Base-by-base conservation (phyloP, 2,329 filamentous ascomycete genomes). In the Calonectria pseudoturangicola region DNA sequence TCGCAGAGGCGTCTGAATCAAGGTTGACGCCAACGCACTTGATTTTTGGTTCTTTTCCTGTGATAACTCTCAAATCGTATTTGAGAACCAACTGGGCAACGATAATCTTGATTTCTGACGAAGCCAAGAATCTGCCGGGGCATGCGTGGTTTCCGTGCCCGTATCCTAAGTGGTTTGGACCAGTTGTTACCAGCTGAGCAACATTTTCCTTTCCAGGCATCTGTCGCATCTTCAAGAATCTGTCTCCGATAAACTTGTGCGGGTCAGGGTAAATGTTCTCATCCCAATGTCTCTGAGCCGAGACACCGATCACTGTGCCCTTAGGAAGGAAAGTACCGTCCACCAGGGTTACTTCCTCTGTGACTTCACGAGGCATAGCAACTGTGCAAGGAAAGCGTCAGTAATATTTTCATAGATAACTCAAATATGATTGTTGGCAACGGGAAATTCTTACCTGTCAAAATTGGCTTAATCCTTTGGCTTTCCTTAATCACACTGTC, bases 401-500 rank as follows among this genome's bases (percentile, higher is more conserved):
- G 39, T 28, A 60, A 30, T 41, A 9, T 33, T 27, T 3, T 28
- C 6, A 6, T 27, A 9, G 41, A 8, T 12, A 27, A 60, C 0
- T 16, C 2, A 2, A 12, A 4, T n/a, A 12, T 13, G n/a, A 4
- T 8, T 41, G 7, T 4, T 9, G 7, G 12, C 27, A 18, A 16
- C 1, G 6, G 7, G 18, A 4, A 12, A 18, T 3, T 60, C 54
- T 60, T 60, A 60, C 54, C 54, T 1, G 54, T 60, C 3, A 60
- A 30, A 60, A 60, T 60, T 6, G 54, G 54, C 21, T 60, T 60
- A 9, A 60, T 60, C 7, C 54, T 41, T 39, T 60, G 54, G 21
- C 30, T 39, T 39, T 60, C 54, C 21, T 60, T 60, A 33, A 60
- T 60, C 2, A 60, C 54, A 18, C 54, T 60, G 54, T 60, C 54